phyloP scores from a whole-genome alignment of 163 green algal genomes.

The Chloroidium sp. region DNA sequence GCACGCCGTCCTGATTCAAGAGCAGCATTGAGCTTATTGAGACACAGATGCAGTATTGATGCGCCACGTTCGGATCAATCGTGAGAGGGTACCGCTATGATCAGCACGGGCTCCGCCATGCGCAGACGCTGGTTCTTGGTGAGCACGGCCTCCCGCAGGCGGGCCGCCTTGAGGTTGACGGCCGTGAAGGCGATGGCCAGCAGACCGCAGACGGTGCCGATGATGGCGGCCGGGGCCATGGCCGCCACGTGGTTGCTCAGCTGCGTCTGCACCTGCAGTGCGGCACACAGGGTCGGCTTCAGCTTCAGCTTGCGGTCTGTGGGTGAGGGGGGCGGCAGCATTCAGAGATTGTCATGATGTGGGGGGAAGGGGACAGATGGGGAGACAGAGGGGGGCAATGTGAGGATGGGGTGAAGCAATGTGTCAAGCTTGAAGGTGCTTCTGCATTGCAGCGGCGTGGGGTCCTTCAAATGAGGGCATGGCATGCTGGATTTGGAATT shows the following conservation, averaged over 20 bases:
- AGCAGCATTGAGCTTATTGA: too few relatives aligned
- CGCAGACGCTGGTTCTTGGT: slow-evolving; percentile 26
- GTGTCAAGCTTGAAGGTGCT: too few relatives aligned
- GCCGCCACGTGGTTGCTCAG: slow-evolving; percentile 61
- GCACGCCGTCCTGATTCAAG: too few relatives aligned
- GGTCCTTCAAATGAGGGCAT: too few relatives aligned
- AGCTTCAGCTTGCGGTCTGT: too few relatives aligned
- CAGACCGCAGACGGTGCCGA: slow-evolving; percentile 62
- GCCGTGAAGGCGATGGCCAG: slow-evolving; percentile 68
- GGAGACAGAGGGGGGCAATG: neutral
- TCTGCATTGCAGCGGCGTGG: too few relatives aligned
- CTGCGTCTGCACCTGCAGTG: slow-evolving; percentile 22
- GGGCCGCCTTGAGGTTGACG: slow-evolving; percentile 60
- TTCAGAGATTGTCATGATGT: too few relatives aligned
- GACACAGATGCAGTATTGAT: too few relatives aligned
- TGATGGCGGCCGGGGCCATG: slow-evolving; percentile 60
- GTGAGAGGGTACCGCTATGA: slow-evolving; percentile 32
- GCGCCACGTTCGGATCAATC: too few relatives aligned
- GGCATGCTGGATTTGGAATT: too few relatives aligned
- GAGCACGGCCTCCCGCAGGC: slow-evolving; percentile 29
- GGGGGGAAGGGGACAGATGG: neutral
- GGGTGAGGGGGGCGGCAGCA: too few relatives aligned
- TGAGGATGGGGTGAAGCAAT: too few relatives aligned
- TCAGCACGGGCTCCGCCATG: slow-evolving; percentile 65
- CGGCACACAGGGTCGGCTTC: neutral